A percentile compares a stretch with the other conserved stretches of the same genome.
Evolutionary conservation across 2,329 filamentous ascomycete genomes (phyloP).

Genomic region (Pleoardoris graminearum): DNA sequence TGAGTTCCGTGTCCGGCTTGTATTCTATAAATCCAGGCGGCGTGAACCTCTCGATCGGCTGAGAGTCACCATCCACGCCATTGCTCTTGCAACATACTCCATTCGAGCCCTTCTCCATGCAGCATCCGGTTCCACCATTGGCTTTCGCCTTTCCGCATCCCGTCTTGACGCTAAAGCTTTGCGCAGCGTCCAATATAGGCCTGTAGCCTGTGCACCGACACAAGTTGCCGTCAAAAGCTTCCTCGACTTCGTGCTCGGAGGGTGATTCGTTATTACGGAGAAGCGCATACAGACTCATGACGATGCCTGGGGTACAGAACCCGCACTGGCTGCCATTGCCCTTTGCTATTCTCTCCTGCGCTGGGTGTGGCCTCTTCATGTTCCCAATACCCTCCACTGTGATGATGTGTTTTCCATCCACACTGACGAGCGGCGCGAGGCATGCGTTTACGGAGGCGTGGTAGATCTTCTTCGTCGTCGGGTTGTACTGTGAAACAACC

Average conservation of each 20-base stretch:
- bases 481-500: slow-evolving; percentile 89
- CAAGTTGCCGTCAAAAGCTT: slow-evolving; percentile 95
- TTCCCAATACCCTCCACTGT: slow-evolving; percentile 96
- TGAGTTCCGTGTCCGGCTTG: slow-evolving; percentile 89
- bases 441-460: slow-evolving; percentile 97
- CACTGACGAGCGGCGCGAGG: slow-evolving; percentile 84
- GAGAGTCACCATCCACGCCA: slow-evolving; percentile 38
- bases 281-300: slow-evolving; percentile 94
- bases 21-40: slow-evolving; percentile 93
- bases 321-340: slow-evolving; percentile 92
- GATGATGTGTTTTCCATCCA: slow-evolving; percentile 97
- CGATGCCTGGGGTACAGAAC: slow-evolving; percentile 96
- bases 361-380: slow-evolving; percentile 81
- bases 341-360: slow-evolving; percentile 88
- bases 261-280: slow-evolving; percentile 81
- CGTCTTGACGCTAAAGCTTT: slow-evolving; percentile 73
- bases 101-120: slow-evolving; percentile 60
- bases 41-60: slow-evolving; percentile 67
- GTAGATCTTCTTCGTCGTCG: slow-evolving; percentile 88
- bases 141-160: slow-evolving; percentile 59
- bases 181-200: slow-evolving; percentile 90
- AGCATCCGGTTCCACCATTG: slow-evolving; percentile 70
- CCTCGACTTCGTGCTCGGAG: slow-evolving; percentile 82
- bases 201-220: slow-evolving; percentile 95
- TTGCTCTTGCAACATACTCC: slow-evolving; percentile 50